Percentiles rank a stretch among this genome's conserved stretches.
phyloP scores from a whole-genome alignment of 106 monocot species.

The Gastrodia elata region DNA sequence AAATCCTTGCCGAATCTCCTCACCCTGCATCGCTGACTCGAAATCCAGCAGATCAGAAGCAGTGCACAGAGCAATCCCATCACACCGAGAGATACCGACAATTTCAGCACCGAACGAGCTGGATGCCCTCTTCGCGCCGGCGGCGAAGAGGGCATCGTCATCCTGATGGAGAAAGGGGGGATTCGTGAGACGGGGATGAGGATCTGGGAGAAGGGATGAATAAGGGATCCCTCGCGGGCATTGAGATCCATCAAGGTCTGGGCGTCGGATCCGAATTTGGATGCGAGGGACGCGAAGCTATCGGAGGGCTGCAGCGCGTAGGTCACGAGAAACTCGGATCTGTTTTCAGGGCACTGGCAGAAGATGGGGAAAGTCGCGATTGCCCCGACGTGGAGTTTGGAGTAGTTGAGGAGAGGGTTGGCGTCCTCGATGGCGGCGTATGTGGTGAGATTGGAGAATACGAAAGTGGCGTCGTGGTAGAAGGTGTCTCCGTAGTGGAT shows the following conservation, averaged over 20 bases:
- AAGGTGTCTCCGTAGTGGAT: slow-evolving; percentile 52
- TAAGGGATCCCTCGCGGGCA: slow-evolving; percentile 12
- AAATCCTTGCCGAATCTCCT: background rate
- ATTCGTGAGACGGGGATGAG: slow-evolving; percentile 33
- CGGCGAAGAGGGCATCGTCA: background rate
- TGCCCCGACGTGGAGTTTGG: slow-evolving; percentile 43
- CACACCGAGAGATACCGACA: slow-evolving; percentile 32
- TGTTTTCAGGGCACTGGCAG: slow-evolving; percentile 52
- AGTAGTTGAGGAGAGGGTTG: slow-evolving; percentile 44
- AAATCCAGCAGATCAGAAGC: slow-evolving; percentile 9
- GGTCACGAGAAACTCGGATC: slow-evolving; percentile 23
- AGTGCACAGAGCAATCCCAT: slow-evolving; percentile 20
- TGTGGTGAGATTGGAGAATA: slow-evolving; percentile 48
- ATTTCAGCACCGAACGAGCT: slow-evolving; percentile 24
- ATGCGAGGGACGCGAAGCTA: slow-evolving; percentile 36
- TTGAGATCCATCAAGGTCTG: slow-evolving; percentile 29
- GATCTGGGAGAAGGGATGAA: slow-evolving; percentile 18
- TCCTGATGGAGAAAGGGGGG: slow-evolving; percentile 35
- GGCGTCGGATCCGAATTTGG: slow-evolving; percentile 35
- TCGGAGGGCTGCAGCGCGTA: slow-evolving; percentile 52
- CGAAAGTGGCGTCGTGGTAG: slow-evolving; percentile 32
- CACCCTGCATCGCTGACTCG: slow-evolving; percentile 9
- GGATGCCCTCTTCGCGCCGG: slow-evolving; percentile 4
- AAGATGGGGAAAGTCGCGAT: slow-evolving; percentile 52
- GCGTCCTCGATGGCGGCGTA: slow-evolving; percentile 39